Conservation (phyloP, 306 rosid species). For the Cucurbita pepo region DNA sequence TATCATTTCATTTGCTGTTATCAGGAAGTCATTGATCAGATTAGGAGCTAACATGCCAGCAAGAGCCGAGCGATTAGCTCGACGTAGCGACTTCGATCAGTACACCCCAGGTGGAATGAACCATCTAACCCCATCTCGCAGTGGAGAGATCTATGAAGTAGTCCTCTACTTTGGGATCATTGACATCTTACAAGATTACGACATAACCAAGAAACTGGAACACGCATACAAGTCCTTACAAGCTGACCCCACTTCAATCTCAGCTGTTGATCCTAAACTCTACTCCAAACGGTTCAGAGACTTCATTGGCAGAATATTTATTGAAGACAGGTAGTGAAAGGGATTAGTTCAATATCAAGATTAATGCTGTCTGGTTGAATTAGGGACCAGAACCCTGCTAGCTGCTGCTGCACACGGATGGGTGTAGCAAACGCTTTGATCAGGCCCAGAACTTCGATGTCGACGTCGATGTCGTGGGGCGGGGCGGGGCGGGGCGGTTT, state of each 20-base stretch:
- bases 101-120: slow-evolving; percentile 46
- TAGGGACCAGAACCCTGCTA: not conserved
- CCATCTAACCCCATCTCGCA: slow-evolving; percentile 44
- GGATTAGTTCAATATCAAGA: not conserved
- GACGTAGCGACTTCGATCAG: slow-evolving; percentile 75
- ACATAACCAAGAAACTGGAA: slow-evolving; percentile 89
- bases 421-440: not conserved
- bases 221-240: slow-evolving; percentile 89
- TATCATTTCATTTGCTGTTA: slow-evolving; percentile 2
- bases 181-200: slow-evolving; percentile 88
- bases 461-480: not conserved
- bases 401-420: not conserved
- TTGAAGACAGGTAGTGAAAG: slow-evolving; percentile 52
- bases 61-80: slow-evolving; percentile 70
- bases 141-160: slow-evolving; percentile 55
- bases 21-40: slow-evolving; percentile 77
- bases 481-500: not conserved
- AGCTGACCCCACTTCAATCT: slow-evolving; percentile 66
- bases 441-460: not conserved
- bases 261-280: slow-evolving; percentile 95
- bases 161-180: slow-evolving; percentile 83
- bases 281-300: slow-evolving; percentile 85
- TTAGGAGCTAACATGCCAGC: slow-evolving; percentile 96
- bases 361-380: not conserved
- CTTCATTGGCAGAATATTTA: slow-evolving; percentile 66